Evolutionary conservation across 2,329 filamentous ascomycete genomes (phyloP), one percentile per base, ranked within the genome.

Genomic region (Harringtonia lauricola): DNA sequence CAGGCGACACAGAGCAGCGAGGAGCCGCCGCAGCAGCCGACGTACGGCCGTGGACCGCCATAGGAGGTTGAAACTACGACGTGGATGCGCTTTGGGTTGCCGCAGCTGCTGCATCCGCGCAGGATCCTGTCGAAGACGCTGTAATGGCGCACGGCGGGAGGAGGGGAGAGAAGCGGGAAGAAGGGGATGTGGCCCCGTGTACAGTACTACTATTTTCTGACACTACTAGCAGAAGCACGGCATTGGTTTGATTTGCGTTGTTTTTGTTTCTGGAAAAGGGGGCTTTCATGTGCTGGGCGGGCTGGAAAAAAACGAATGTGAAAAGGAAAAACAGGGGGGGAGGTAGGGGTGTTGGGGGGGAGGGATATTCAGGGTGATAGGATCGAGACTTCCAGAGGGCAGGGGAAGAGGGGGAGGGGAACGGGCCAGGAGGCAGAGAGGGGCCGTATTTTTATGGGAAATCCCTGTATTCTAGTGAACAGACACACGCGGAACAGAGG

Each of bases 21-120:
- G 9, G 46, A 48, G 24, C 45, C 44, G 30, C 43, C 39, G 45
- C 43, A 44, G 29, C 39, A 40, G 29, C 17, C 39, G 37, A 22
- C 39, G 28, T 33, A 45, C 28, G 36, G 39, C 17, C 46, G 45
- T 41, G 38, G 46, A 41, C 47, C 50, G 28, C 48, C 50, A 36
- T 52, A 49, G 45, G 41, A 41, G 17, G 41, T 45, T n/a, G 45
- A 50, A 12, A n/a, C 17, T n/a, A 17, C 21, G 7, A 39, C 35
- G 15, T 31, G 30, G 29, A 36, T 29, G 22, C 21, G 29, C 12
- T 39, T 43, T 14, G 41, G 30, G 6, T 33, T 43, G 31, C 39
- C 30, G 37, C 24, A 28, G 8, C 19, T 40, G 15, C 39, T 42
- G 17, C 43, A 46, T 17, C 45, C 40, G 13, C 42, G 47, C 34